These are phyloP conservation scores for Solanum arcanum DNA, from an alignment of 257 asterid genomes.

Conservation along the genomic window DNA sequence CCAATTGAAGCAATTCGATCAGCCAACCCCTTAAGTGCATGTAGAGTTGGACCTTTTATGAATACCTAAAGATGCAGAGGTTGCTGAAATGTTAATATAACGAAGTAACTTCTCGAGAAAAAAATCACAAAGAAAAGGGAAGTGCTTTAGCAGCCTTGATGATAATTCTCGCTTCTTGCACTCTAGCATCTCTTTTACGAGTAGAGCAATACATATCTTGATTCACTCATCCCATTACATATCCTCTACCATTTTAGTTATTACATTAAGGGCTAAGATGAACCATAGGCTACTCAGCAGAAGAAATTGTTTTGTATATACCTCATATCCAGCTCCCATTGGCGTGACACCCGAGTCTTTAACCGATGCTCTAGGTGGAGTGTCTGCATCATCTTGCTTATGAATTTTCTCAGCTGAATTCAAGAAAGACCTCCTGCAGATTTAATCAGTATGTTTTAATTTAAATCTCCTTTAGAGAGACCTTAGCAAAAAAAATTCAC, in stretches of 20 bases:
- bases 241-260: not conserved
- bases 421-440: slow-evolving; percentile 66
- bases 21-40: slow-evolving; percentile 75
- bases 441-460: not conserved
- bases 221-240: not conserved
- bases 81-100: not conserved
- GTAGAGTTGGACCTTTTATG: slow-evolving; percentile 68
- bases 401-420: slow-evolving; percentile 60
- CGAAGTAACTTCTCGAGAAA: not conserved
- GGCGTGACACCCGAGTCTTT: slow-evolving; percentile 62
- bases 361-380: slow-evolving; percentile 59
- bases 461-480: not conserved
- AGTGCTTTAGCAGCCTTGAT: not conserved
- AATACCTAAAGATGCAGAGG: slow-evolving; percentile 41
- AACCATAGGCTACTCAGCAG: not conserved
- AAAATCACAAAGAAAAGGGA: not conserved
- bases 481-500: not conserved
- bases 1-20: slow-evolving; percentile 85
- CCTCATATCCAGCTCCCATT: slow-evolving; percentile 88
- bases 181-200: not conserved
- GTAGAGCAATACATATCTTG: not conserved
- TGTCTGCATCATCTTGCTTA: slow-evolving; percentile 61
- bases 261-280: not conserved
- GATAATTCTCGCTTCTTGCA: not conserved
- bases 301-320: slow-evolving; percentile 2